phyloP scores from a whole-genome alignment of 768 basidiomycete species.

The Sarcodon aspratus region DNA sequence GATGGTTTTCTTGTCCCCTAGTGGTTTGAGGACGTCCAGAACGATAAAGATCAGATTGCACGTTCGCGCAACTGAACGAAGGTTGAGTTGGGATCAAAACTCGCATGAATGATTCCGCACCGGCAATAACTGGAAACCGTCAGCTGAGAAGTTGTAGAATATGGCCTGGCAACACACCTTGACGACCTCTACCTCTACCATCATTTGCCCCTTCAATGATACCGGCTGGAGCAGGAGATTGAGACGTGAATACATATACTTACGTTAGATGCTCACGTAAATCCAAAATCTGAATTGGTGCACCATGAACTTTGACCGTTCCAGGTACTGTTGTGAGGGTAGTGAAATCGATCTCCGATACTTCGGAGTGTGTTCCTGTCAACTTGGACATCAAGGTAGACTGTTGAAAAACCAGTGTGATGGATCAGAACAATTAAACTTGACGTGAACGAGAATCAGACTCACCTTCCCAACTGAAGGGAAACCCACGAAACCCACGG shows the following conservation, averaged over 20 bases:
- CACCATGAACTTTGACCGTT: constrained; percentile 89
- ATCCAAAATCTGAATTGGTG: constrained; percentile 92
- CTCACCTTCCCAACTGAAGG: constrained; percentile 90
- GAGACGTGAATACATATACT: constrained; percentile 4
- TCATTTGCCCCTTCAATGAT: constrained; percentile 98
- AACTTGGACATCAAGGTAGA: constrained; percentile 92
- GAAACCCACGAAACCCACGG: constrained; percentile 87
- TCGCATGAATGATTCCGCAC: no score
- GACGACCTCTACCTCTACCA: constrained; percentile 91
- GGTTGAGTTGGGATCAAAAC: constrained; percentile 1
- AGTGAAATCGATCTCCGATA: constrained; percentile 95
- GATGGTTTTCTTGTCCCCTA: constrained; percentile 87
- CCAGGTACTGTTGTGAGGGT: constrained; percentile 93
- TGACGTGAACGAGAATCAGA: background rate
- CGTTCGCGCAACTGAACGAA: constrained; percentile 75
- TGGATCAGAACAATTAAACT: background rate
- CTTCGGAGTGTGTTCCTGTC: constrained; percentile 94
- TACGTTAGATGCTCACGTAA: constrained; percentile 45
- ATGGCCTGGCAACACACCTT: constrained; percentile 40
- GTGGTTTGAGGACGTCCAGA: constrained; percentile 95
- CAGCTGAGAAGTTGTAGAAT: constrained; percentile 3
- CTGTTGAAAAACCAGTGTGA: constrained; percentile 24
- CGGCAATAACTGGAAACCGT: background rate
- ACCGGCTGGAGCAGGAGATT: constrained; percentile 46
- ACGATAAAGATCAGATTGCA: constrained; percentile 99